Evolutionary conservation across 2,329 filamentous ascomycete species (phyloP), one percentile per base, ranked within the genome.

Genomic region (Trichoderma oligosporum): DNA sequence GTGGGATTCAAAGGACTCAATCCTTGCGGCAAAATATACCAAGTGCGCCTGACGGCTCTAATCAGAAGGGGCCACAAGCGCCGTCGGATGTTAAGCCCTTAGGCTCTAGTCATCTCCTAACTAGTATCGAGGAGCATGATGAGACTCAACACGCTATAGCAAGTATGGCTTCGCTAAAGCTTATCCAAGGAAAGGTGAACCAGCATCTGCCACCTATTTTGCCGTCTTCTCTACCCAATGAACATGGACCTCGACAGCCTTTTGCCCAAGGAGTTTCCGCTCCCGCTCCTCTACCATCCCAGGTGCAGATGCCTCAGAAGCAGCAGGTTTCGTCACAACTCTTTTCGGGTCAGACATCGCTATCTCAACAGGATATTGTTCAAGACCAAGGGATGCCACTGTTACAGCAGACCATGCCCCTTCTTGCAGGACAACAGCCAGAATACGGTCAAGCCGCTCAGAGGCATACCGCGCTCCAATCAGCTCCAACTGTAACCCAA

Each of bases 121-220:
- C 46, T 33, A 44, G 58, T 4, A 60, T 63, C 27, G 57, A 64
- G 31, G 63, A 65, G 41, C 52, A 59, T 38, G 61, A 64, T n/a
- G 61, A 62, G 39, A 33, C 44, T 25, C 56, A 59, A 7, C 41
- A 53, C 41, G 48, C 1, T 16, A 16, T 35, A 2, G 29, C 33
- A 14, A 33, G 41, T 4, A 25, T 44, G 1, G n/a, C 39, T 2
- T 33, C 39, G 14, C 7, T 35, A 12, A 47, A 45, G 20, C 7
- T 16, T n/a, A 58, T 36, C n/a, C 49, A 58, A 20, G 29, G 39
- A 20, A 55, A 38, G 11, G 41, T 55, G 18, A 12, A 57, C 46
- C 4, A 44, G n/a, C n/a, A 52, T 16, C 20, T 24, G 1, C 52
- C 46, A 4, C 60, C 62, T 16, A 47, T 36, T 20, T 2, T 52